Base-by-base conservation (phyloP, 345 rosid species). In the Diplotaxis tenuifolia region DNA sequence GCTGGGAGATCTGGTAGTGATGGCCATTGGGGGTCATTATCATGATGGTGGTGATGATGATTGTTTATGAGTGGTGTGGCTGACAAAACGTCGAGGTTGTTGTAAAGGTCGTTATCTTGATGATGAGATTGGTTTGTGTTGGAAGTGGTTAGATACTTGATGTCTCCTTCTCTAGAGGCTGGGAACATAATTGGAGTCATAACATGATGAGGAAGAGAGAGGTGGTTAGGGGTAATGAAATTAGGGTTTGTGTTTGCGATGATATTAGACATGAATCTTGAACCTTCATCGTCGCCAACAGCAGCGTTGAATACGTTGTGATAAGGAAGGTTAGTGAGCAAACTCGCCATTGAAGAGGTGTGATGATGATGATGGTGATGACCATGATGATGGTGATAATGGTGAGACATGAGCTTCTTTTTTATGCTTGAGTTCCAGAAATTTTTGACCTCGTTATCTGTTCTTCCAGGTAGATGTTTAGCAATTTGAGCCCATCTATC, bases 401-500 rank as follows among this genome's bases (percentile, higher is more conserved):
- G 89, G 59, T 83, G 84, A 28, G 92, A 83, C 57, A 88, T 80
- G 27, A 92, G 83, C 85, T 88, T 89, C 83, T 92, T 92, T 83
- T 92, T 92, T 16, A 89, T 79, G 85, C 94, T 85, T 62, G 97
- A 92, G 45, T 92, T 92, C 97, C 97, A 92, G 63, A 92, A 92
- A 70, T 92, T 92, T 84, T 92, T 92, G 77, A 92, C 97, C 64
- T 92, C 97, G 18, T 92, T 92, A 64, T 92, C 97, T 14, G 97
- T 92, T 82, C 97, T 86, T 31, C 97, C 97, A 0, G 97, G 97
- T 23, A 92, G 75, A 61, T 92, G 97, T 81, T 85, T 89, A 7
- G 97, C 96, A 65, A 92, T 92, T 53, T 88, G 92, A 49, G 97
- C 92, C 97, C 96, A 92, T 76, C 97, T 92, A 78, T 79, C 5